Conservation (phyloP, 139 green algal genomes). For the Tetradesmus obliquus region DNA sequence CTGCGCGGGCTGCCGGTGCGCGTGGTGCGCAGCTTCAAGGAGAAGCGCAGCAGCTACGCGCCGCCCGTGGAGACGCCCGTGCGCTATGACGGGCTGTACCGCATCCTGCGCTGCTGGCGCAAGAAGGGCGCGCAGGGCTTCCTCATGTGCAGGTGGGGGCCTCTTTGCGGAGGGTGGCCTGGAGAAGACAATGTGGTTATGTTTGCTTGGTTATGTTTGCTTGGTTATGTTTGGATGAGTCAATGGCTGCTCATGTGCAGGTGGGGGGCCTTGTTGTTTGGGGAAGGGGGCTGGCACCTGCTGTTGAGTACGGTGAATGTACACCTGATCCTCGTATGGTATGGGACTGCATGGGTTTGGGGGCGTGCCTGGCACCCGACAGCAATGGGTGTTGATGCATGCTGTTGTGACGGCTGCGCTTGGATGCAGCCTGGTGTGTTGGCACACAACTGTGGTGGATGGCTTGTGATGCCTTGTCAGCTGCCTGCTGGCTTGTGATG, state of each 20-base stretch:
- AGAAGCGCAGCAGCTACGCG: constrained; percentile 89
- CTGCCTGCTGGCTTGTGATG: background rate
- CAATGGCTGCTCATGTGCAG: too few species aligned
- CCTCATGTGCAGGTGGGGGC: constrained; percentile 77
- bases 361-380: too few species aligned
- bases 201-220: background rate
- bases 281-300: background rate
- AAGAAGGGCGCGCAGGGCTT: constrained; percentile 80
- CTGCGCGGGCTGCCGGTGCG: constrained; percentile 87
- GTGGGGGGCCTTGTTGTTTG: background rate
- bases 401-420: too few species aligned
- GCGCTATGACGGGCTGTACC: constrained; percentile 96
- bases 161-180: background rate
- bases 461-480: background rate
- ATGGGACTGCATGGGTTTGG: too few species aligned
- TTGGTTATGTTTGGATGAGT: background rate
- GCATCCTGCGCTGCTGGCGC: constrained; percentile 91
- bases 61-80: constrained; percentile 75
- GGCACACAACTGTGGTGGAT: background rate
- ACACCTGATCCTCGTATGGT: too few species aligned
- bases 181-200: background rate
- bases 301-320: too few species aligned
- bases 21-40: constrained; percentile 87
- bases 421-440: background rate
- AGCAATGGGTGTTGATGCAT: too few species aligned